These are phyloP conservation scores for Phytophthora macrochlamydospora DNA, from an alignment of 352 stramenopile species.

Conservation along the genomic window DNA sequence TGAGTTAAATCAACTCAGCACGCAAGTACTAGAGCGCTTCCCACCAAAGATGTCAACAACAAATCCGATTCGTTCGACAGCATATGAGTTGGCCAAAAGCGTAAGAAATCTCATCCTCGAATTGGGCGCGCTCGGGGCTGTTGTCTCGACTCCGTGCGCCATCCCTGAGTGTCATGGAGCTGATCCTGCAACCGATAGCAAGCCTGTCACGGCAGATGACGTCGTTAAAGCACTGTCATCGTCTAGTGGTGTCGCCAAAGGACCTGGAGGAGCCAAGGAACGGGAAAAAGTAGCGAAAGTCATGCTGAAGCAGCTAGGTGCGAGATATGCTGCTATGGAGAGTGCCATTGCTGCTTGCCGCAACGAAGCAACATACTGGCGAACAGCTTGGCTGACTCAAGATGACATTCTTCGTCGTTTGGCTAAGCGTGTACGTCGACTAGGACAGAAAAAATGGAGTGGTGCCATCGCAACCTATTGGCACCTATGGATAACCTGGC, in stretches of 20 bases:
- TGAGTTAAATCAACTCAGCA: constrained; percentile 20
- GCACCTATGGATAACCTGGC: constrained; percentile 29
- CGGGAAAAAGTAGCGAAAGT: constrained; percentile 39
- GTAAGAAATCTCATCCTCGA: constrained; percentile 37
- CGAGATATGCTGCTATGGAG: constrained; percentile 26
- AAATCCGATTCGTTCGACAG: background rate
- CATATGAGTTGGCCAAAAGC: constrained; percentile 20
- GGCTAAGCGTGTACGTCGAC: constrained; percentile 15
- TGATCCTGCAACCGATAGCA: constrained; percentile 1
- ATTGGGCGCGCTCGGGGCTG: constrained; percentile 41
- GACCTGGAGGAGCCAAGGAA: constrained; percentile 25
- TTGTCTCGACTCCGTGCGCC: constrained; percentile 21
- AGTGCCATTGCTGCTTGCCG: constrained; percentile 25
- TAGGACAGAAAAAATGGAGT: constrained; percentile 48
- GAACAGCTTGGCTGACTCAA: constrained; percentile 38
- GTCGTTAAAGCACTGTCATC: constrained; percentile 32
- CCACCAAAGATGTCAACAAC: constrained; percentile 3
- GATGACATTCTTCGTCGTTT: constrained; percentile 27
- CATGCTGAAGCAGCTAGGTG: constrained; percentile 49
- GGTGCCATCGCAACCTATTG: constrained; percentile 33
- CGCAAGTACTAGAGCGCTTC: constrained; percentile 11
- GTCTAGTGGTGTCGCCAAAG: constrained; percentile 9
- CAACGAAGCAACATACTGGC: constrained; percentile 42
- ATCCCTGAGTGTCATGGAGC: background rate
- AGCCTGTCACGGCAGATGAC: constrained; percentile 25